Conservation (phyloP, 257 asterid genomes). For the Misopates orontium region DNA sequence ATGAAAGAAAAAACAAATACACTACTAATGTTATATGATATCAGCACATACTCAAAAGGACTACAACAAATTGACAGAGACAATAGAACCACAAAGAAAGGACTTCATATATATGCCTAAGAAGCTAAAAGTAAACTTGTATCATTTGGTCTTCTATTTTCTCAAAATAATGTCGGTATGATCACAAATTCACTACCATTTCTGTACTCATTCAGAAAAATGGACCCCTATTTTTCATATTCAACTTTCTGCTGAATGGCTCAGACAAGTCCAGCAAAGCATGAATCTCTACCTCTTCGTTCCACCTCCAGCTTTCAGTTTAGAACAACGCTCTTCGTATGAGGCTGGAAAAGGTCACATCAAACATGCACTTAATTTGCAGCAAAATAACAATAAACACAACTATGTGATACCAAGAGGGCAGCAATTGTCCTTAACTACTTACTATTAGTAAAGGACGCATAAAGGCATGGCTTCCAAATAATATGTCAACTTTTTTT, state of each 20-base stretch:
- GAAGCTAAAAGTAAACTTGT: no score
- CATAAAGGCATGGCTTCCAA: neutral
- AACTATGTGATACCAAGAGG: conserved; percentile 1
- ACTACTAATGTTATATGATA: no score
- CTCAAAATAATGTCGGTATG: no score
- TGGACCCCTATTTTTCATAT: no score
- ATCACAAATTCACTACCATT: no score
- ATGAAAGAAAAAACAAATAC: no score
- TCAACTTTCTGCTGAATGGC: neutral
- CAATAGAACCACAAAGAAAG: no score
- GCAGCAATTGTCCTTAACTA: neutral
- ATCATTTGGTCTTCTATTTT: no score
- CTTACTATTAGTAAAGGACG: neutral
- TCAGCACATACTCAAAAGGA: no score
- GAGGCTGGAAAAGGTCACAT: conserved; percentile 62
- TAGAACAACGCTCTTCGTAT: conserved; percentile 79
- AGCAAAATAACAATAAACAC: conserved; percentile 5
- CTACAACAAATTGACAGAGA: no score
- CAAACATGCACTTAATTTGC: neutral
- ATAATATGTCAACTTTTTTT: neutral
- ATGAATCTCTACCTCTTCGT: conserved; percentile 21
- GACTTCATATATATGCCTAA: no score
- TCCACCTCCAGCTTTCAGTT: conserved; percentile 35
- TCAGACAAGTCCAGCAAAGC: neutral
- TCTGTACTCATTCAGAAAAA: no score